phyloP scores from a whole-genome alignment of 1,284 basidiomycete species.

The Exobasidium rhododendri region DNA sequence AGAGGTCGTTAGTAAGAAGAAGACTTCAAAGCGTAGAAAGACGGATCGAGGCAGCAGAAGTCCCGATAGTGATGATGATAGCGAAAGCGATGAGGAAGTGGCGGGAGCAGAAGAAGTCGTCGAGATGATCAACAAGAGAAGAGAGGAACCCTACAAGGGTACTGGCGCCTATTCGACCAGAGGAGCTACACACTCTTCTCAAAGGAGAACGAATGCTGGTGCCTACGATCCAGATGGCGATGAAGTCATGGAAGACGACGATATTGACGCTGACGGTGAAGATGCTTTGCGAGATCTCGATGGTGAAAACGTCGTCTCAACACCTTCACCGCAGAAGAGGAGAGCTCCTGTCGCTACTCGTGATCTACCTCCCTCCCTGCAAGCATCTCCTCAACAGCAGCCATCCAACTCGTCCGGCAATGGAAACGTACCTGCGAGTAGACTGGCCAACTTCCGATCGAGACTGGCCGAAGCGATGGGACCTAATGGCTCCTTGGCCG shows the following conservation, averaged over 20 bases:
- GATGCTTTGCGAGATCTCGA: constrained; percentile 41
- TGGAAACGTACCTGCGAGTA: constrained; percentile 19
- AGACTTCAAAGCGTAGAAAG: constrained; percentile 58
- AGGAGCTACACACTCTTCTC: constrained; percentile 17
- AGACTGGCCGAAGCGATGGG: constrained; percentile 65
- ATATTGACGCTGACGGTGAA: constrained; percentile 29
- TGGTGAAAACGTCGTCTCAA: constrained; percentile 19
- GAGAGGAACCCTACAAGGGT: constrained; percentile 13
- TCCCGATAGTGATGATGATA: constrained; percentile 33
- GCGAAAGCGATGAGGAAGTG: constrained; percentile 58
- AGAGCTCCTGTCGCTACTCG: neutral
- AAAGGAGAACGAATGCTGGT: neutral
- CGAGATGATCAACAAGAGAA: constrained; percentile 56
- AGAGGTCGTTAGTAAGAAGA: constrained; percentile 71
- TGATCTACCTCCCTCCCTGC: constrained; percentile 6
- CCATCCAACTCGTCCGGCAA: neutral
- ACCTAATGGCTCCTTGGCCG: constrained; percentile 56
- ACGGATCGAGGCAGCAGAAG: constrained; percentile 29
- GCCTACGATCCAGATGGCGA: constrained; percentile 8
- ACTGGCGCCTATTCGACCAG: constrained; percentile 41
- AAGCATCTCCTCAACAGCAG: neutral
- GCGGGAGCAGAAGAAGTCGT: constrained; percentile 55
- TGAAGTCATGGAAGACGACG: constrained; percentile 15
- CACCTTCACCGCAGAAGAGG: constrained; percentile 1
- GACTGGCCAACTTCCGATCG: constrained; percentile 56